Percentiles rank a stretch among this genome's conserved stretches.
These are phyloP conservation scores for Mycena epipterygia DNA, from an alignment of 768 basidiomycete genomes.

Conservation along the genomic window DNA sequence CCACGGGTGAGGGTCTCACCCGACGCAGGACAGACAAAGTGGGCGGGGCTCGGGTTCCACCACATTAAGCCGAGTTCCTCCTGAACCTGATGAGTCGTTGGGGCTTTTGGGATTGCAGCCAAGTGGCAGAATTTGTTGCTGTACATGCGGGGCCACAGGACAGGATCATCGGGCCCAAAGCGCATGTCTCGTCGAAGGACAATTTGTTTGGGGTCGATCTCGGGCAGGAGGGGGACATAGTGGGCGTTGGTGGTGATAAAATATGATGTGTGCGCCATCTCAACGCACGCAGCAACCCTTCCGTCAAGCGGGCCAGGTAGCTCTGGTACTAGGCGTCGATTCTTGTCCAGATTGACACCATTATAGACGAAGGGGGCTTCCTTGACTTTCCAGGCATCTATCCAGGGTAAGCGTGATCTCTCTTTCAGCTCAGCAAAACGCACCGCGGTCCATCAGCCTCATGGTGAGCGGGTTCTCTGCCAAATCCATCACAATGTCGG, in stretches of 20 bases:
- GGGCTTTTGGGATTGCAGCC: background rate
- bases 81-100: background rate
- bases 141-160: constrained; percentile 7
- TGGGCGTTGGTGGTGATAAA: constrained; percentile 9
- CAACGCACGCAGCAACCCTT: background rate
- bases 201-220: constrained; percentile 6
- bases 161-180: constrained; percentile 11
- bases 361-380: background rate
- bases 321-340: background rate
- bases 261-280: background rate
- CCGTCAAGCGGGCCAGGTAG: background rate
- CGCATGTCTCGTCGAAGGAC: constrained; percentile 1
- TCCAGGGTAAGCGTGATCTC: background rate
- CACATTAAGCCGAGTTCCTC: background rate
- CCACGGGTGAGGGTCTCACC: constrained; percentile 12
- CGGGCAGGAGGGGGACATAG: constrained; percentile 14
- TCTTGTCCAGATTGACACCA: background rate
- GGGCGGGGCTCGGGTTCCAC: constrained; percentile 7
- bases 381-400: constrained; percentile 7
- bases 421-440: background rate
- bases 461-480: background rate
- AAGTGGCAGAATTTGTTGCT: background rate
- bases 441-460: background rate
- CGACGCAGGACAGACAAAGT: constrained; percentile 17
- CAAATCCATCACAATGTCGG: background rate